Evolutionary conservation across 257 asterid genomes (phyloP).

Genomic region (Primulina eburnea): DNA sequence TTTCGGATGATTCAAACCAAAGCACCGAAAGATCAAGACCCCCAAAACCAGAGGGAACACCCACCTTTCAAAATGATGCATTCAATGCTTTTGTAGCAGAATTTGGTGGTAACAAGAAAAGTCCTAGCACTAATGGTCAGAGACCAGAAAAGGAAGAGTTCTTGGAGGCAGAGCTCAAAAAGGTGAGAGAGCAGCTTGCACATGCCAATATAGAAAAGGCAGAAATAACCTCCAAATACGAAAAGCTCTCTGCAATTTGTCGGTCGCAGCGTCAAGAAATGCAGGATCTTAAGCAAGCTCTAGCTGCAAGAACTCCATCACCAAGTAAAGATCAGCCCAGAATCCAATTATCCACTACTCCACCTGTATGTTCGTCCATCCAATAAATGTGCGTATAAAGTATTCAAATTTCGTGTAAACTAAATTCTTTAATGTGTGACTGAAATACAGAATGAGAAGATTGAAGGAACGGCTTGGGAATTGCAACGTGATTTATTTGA

Average conservation of each 20-base stretch:
- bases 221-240: constrained; percentile 78
- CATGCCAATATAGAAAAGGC: constrained; percentile 64
- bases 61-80: constrained; percentile 46
- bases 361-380: constrained; percentile 37
- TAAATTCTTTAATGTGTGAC: constrained; percentile 1
- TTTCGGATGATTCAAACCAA: constrained; percentile 42
- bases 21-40: constrained; percentile 42
- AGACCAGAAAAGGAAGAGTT: constrained; percentile 52
- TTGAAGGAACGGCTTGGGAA: constrained; percentile 79
- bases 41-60: constrained; percentile 43
- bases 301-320: constrained; percentile 69
- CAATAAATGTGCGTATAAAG: background rate
- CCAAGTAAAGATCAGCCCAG: constrained; percentile 49
- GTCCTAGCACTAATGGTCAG: constrained; percentile 41
- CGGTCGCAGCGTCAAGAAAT: constrained; percentile 90
- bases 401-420: background rate
- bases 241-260: constrained; percentile 86
- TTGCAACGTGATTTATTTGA: constrained; percentile 66
- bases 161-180: constrained; percentile 72
- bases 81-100: constrained; percentile 75
- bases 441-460: constrained; percentile 49
- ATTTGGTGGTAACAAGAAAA: constrained; percentile 43
- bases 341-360: constrained; percentile 40
- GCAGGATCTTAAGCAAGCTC: constrained; percentile 78
- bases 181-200: constrained; percentile 73